Base-by-base conservation (phyloP, 805 yeast genomes). In the Ogataea corticis region DNA sequence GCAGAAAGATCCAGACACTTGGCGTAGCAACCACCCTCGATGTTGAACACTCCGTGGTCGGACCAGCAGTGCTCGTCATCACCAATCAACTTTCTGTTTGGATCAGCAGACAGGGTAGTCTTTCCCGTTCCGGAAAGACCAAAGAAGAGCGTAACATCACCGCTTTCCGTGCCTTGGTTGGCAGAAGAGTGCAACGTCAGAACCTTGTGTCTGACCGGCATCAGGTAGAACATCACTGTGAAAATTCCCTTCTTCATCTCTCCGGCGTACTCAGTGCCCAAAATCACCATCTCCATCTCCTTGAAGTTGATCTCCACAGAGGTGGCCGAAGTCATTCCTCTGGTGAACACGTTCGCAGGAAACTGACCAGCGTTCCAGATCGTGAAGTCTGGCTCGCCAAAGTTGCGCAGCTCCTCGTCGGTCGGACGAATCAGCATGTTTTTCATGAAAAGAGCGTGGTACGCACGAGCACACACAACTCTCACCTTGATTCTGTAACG, bases 11-110 rank as follows among this genome's bases (percentile, higher is more conserved):
- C 96, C 55, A 92, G 76, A 76, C 97, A 91, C 75, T 92, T 92
- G 62, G 98, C 98, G 76, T 92, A 92, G 78, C 99, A 92, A 56
- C 99, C 99, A 71, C 99, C 99, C 76, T 92, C 99, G 63, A 92
- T 91, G 81, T 94, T 94, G 84, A 92, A 92, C 49, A 92, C 97
- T 74, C 99, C 99, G 58, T 86, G 76, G 71, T 92, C 96, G 15
- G 97, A 87, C 99, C 99, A 92, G 77, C 98, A 92, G 76, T 92
- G 99, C 75, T 92, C 99, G 68, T 92, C 99, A 69, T 92, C 99
- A 69, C 99, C 99, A 66, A 92, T 92, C 68, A 92, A 80, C 67
- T 79, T 72, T 71, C 99, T 85, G 72, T 88, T 76, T 49, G 97
- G 96, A 67, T 92, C 98, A 44, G 98, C 98, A 58, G 96, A 87